Evolutionary conservation across 495 filamentous ascomycete genomes (phyloP), one percentile per base, ranked within the genome.

Genomic region (Penicillium odoratum): DNA sequence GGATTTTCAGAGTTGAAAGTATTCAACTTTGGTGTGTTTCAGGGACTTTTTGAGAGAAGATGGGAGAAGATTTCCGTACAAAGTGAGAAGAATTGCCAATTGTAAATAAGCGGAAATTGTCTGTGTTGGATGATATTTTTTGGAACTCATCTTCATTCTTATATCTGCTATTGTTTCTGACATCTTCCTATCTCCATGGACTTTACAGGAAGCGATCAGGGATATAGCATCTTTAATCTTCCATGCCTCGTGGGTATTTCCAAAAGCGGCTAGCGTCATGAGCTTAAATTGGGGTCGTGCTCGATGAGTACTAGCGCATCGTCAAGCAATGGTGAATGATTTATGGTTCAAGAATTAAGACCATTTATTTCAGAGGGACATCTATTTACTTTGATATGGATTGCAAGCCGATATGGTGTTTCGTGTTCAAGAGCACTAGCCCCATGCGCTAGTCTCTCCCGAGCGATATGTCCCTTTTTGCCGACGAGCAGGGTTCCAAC

Each of bases 41-140:
- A 46, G 28, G 3, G 52, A 55, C 30, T 55, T 33, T 38, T 55
- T 42, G 31, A 55, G 52, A 36, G 52, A 55, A 8, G 38, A 21
- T 28, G 51, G 51, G 1, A 53, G n/a, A 11, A 38, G 38, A 11
- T 31, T 21, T 53, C 51, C 36, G 25, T 51, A 36, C 30, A 38
- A 18, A 1, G 33, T 51, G 43, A 26, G n/a, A n/a, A n/a, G n/a
- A n/a, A n/a, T n/a, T n/a, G n/a, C n/a, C n/a, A n/a, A n/a, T n/a
- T n/a, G n/a, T n/a, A n/a, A n/a, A n/a, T n/a, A n/a, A n/a, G n/a
- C n/a, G n/a, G n/a, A n/a, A n/a, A n/a, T n/a, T n/a, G n/a, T 0
- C 8, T 36, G 49, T 51, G 11, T 10, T 33, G 8, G 2, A 3
- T 18, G 15, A 7, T 33, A 30, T 33, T 0, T n/a, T 0, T 11